Evolutionary conservation across 2,329 filamentous ascomycete genomes (phyloP).

Genomic region (Fusarium sp.): DNA sequence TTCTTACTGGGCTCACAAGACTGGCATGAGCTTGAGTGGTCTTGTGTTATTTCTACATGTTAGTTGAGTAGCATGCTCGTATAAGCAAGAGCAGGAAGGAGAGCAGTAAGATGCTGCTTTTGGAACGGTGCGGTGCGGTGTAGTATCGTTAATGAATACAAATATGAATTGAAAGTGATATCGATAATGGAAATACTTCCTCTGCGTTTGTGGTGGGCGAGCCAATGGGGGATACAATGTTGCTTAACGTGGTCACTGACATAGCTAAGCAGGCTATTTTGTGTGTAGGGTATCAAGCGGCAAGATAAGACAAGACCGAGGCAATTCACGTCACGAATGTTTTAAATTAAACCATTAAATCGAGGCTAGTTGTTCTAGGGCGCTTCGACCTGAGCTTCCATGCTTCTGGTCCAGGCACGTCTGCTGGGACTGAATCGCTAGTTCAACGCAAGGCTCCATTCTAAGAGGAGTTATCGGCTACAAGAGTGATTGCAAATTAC

Average conservation of each 20-base stretch:
- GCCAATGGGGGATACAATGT: not conserved
- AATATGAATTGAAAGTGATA: conserved; percentile 6
- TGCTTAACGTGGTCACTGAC: too few species aligned
- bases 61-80: conserved; percentile 15
- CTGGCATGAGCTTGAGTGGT: not conserved
- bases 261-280: not conserved
- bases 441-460: conserved; percentile 19
- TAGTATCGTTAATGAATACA: conserved; percentile 31
- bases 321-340: not conserved
- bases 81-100: conserved; percentile 7
- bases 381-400: conserved; percentile 33
- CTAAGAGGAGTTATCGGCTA: not conserved
- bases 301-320: not conserved
- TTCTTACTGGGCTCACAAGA: conserved; percentile 7
- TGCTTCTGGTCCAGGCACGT: conserved; percentile 9
- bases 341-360: not conserved
- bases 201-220: not conserved
- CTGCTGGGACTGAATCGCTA: conserved; percentile 25
- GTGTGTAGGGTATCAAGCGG: not conserved
- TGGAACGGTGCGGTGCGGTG: not conserved
- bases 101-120: conserved; percentile 3
- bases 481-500: conserved; percentile 32
- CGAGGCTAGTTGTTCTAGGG: conserved; percentile 18
- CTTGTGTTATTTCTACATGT: conserved; percentile 7
- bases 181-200: not conserved